Percentiles rank a stretch among this genome's conserved stretches.
Conservation (phyloP, 1,139 yeast species). For the Eremothecium gossypii region DNA sequence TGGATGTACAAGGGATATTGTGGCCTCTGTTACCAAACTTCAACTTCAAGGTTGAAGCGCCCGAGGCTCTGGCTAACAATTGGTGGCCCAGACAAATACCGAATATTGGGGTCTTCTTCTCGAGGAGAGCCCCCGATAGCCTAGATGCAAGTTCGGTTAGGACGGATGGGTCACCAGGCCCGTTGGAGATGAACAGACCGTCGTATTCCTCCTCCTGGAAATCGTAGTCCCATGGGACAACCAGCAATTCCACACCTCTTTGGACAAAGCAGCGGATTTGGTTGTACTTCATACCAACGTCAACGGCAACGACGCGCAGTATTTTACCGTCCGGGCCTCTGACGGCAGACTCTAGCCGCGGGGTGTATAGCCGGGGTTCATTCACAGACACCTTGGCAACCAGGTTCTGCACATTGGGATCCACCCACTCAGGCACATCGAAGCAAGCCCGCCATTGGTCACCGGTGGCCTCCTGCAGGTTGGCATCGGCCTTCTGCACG, state of each 20-base stretch:
- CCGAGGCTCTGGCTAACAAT: conserved; percentile 89
- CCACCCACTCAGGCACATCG: conserved; percentile 78
- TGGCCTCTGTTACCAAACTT: conserved; percentile 99
- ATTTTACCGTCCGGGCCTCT: conserved; percentile 65
- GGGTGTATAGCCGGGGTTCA: conserved; percentile 58
- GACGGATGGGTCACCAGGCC: conserved; percentile 98
- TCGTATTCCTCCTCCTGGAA: conserved; percentile 71
- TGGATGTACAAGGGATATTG: conserved; percentile 94
- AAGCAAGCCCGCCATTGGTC: conserved; percentile 54
- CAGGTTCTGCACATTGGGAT: conserved; percentile 85
- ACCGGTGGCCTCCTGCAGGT: conserved; percentile 35
- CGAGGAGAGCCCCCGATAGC: conserved; percentile 49
- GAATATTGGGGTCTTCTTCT: conserved; percentile 68
- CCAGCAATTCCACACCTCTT: conserved; percentile 92
- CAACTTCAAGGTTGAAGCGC: conserved; percentile 84
- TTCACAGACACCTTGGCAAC: conserved; percentile 83
- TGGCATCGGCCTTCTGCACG: conserved; percentile 43
- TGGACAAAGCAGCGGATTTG: conserved; percentile 94
- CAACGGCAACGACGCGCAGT: conserved; percentile 79
- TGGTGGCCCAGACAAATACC: conserved; percentile 99
- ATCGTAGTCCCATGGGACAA: conserved; percentile 95
- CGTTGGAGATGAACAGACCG: conserved; percentile 93
- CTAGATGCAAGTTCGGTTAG: conserved; percentile 42
- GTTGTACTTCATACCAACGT: conserved; percentile 96
- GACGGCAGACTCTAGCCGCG: conserved; percentile 42